Percentiles rank a stretch among this genome's conserved stretches.
phyloP scores from a whole-genome alignment of 768 basidiomycete genomes.

The Podaxis mareebaensis region DNA sequence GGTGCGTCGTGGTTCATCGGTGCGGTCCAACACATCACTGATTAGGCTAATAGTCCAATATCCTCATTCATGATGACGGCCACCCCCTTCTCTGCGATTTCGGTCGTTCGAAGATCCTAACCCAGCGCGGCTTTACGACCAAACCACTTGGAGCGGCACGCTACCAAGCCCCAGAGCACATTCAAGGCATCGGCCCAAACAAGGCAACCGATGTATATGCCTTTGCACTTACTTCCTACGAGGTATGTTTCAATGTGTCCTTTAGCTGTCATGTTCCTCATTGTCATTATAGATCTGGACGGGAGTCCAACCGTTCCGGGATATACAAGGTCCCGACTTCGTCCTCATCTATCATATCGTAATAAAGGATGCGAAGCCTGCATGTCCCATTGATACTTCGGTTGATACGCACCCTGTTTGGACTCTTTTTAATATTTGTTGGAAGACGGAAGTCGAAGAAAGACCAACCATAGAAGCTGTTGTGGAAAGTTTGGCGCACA shows the following conservation, averaged over 20 bases:
- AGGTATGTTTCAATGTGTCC: conserved; percentile 14
- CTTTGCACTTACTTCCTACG: conserved; percentile 19
- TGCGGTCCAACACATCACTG: not conserved
- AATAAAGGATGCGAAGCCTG: not conserved
- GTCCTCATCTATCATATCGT: not conserved
- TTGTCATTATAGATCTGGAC: conserved; percentile 4
- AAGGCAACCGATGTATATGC: conserved; percentile 23
- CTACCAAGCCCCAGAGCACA: conserved; percentile 11
- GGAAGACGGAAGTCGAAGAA: not conserved
- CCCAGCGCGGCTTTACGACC: conserved; percentile 1
- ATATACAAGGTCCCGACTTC: not conserved
- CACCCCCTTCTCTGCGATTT: conserved; percentile 9
- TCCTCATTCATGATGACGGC: conserved; percentile 6
- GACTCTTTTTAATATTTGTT: not conserved
- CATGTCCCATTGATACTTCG: not conserved
- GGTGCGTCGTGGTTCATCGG: not conserved
- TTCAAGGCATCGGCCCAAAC: conserved; percentile 10
- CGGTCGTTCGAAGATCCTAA: not conserved
- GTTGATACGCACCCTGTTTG: not conserved
- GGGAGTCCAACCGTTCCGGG: not conserved
- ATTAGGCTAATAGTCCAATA: not conserved
- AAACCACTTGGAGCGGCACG: not conserved
- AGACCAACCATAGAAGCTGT: not conserved
- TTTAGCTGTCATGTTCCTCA: not conserved
- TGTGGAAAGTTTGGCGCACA: not conserved